phyloP scores from a whole-genome alignment of 2,329 filamentous ascomycete genomes.

The Sporothrix humicola region DNA sequence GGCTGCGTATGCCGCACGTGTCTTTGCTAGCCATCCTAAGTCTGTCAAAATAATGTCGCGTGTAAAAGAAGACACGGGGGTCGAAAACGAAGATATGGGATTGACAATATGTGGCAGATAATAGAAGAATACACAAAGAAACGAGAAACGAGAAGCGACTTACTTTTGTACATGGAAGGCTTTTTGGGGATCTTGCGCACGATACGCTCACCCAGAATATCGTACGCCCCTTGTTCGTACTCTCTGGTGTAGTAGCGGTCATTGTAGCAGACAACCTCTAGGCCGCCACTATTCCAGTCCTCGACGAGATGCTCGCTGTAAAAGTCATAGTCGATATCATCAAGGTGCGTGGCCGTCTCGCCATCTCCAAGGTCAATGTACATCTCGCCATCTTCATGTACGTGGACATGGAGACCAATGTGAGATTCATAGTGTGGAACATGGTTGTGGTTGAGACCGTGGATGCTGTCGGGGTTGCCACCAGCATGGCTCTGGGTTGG shows the following conservation, averaged over 20 bases:
- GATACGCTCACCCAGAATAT: neutral
- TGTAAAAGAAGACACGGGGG: no score
- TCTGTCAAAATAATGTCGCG: no score
- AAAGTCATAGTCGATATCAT: no score
- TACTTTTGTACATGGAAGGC: slow-evolving; percentile 20
- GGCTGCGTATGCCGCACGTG: neutral
- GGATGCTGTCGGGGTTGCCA: no score
- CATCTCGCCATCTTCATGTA: no score
- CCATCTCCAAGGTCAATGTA: no score
- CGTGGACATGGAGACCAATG: no score
- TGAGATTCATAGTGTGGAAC: no score
- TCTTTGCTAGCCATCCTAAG: slow-evolving; percentile 14
- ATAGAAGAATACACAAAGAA: neutral
- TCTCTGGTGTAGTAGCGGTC: slow-evolving; percentile 28
- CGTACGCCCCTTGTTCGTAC: neutral
- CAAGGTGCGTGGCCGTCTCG: no score
- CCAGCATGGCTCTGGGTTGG: no score
- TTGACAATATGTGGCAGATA: neutral
- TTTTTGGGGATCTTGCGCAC: neutral
- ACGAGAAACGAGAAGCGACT: neutral
- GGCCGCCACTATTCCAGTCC: neutral
- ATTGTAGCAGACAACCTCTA: slow-evolving; percentile 4
- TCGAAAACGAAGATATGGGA: neutral
- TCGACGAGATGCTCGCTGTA: no score
- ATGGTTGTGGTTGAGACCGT: no score